A percentile compares a stretch with the other conserved stretches of the same genome.
phyloP scores from a whole-genome alignment of 768 basidiomycete species.

The Amylocystis lapponica region DNA sequence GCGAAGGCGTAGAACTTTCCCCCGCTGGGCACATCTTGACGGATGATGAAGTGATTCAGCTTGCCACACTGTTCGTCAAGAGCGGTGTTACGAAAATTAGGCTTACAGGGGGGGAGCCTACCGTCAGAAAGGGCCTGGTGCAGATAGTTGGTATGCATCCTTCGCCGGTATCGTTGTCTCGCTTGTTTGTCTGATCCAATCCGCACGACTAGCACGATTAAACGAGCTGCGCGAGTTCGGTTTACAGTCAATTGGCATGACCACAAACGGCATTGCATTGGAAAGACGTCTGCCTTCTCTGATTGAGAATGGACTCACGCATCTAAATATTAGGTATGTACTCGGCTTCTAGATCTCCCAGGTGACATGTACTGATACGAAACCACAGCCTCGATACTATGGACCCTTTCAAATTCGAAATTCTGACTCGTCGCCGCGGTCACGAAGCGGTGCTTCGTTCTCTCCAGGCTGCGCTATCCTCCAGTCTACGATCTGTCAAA shows the following conservation, averaged over 20 bases:
- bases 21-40: slow-evolving; percentile 65
- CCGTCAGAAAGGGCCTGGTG: slow-evolving; percentile 67
- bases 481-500: slow-evolving; percentile 58
- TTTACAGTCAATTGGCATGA: slow-evolving; percentile 77
- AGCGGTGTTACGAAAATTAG: slow-evolving; percentile 85
- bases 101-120: slow-evolving; percentile 86
- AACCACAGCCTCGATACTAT: slow-evolving; percentile 71
- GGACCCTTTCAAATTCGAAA: slow-evolving; percentile 81
- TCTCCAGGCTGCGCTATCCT: slow-evolving; percentile 55
- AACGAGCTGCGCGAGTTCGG: slow-evolving; percentile 54
- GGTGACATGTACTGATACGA: slow-evolving; percentile 36
- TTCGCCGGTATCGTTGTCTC: not conserved
- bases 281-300: slow-evolving; percentile 67
- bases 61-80: slow-evolving; percentile 72
- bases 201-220: slow-evolving; percentile 63
- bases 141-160: slow-evolving; percentile 58
- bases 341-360: not conserved
- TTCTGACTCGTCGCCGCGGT: slow-evolving; percentile 76
- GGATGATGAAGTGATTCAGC: slow-evolving; percentile 67
- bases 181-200: not conserved
- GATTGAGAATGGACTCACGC: slow-evolving; percentile 67
- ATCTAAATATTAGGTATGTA: slow-evolving; percentile 47
- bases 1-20: slow-evolving; percentile 69
- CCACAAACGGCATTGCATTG: slow-evolving; percentile 75
- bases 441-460: slow-evolving; percentile 70